Evolutionary conservation across 371 early-diverging fungal species (phyloP), one percentile per base, ranked within the genome.

Genomic region (Choanephora cucurbitarum): DNA sequence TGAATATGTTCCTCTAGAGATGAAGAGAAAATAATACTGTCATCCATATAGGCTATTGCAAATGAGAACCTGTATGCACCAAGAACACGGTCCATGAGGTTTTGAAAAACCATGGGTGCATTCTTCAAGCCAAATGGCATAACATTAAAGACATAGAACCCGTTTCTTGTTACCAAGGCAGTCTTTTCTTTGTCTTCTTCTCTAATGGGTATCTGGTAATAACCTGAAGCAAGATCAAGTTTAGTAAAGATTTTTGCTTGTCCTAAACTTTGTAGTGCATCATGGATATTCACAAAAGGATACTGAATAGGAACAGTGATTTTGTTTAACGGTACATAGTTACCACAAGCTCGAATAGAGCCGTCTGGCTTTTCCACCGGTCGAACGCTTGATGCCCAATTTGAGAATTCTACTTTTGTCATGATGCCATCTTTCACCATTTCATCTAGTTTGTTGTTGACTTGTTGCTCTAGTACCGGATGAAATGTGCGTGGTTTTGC

Each of bases 61-160:
- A 14, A 40, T 0, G 17, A 14, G 15, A 28, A 42, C 3, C 41
- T 8, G 21, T 37, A 39, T 6, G 10, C 39, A 9, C 53, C 40
- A n/a, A 60, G 22, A 32, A 51, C 55, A 1, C n/a, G 14, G 23
- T 60, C 54, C 43, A 66, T 60, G 1, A 58, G 21, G 44, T 45
- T 2, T 51, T 55, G 49, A 45, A 60, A 60, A 14, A 45, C 33
- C 31, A 24, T 21, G 0, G 57, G 60, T 7, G 58, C 55, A 57
- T 66, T 66, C 13, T 33, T 15, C 3, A 60, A 21, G 8, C 66
- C 66, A 45, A 66, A 46, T 5, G 44, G 44, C 58, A 64, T 51
- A 2, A 58, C 51, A 10, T 21, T 50, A 37, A 58, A 64, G 2
- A 52, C 46, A 44, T 55, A 64, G 6, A 39, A 41, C 1, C 64